Conservation (phyloP, 164 flowering plant species). For the Vitis rupestris region DNA sequence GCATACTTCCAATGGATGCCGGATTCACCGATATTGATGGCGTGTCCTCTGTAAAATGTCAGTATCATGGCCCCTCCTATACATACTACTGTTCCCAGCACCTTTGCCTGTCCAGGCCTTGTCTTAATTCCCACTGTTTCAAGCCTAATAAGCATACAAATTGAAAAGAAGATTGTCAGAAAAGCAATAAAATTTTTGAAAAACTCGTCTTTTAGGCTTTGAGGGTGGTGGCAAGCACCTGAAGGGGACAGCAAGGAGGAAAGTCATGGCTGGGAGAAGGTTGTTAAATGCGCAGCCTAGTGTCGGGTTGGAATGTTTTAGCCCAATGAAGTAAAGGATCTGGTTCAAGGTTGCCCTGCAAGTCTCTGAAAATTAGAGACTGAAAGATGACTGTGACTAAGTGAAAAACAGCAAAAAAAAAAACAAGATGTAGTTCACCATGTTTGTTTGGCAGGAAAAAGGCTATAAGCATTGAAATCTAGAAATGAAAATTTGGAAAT, state of each 20-base stretch:
- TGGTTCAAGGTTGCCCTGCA: conserved; percentile 53
- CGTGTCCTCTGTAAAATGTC: conserved; percentile 76
- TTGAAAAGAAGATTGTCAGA: background rate
- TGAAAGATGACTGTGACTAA: too few relatives aligned
- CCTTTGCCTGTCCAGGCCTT: conserved; percentile 61
- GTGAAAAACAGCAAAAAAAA: too few relatives aligned
- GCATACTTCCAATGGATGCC: conserved; percentile 64
- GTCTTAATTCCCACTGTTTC: conserved; percentile 56
- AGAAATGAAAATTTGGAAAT: background rate
- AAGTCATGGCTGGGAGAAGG: conserved; percentile 53
- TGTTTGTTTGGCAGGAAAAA: too few relatives aligned
- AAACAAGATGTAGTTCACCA: too few relatives aligned
- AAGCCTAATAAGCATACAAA: conserved; percentile 37
- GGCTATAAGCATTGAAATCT: background rate
- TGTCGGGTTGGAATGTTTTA: conserved; percentile 49
- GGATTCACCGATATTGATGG: conserved; percentile 45
- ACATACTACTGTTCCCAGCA: conserved; percentile 66
- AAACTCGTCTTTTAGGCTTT: background rate
- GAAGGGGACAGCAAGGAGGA: conserved; percentile 49
- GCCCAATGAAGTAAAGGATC: conserved; percentile 48
- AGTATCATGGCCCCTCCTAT: conserved; percentile 88
- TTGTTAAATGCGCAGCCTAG: conserved; percentile 50
- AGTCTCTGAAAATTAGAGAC: background rate
- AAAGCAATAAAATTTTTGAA: background rate
- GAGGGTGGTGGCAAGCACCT: conserved; percentile 20